Percentiles rank a stretch among this genome's conserved stretches.
phyloP scores from a whole-genome alignment of 441 rosid genomes.

The Theobroma grandiflorum region DNA sequence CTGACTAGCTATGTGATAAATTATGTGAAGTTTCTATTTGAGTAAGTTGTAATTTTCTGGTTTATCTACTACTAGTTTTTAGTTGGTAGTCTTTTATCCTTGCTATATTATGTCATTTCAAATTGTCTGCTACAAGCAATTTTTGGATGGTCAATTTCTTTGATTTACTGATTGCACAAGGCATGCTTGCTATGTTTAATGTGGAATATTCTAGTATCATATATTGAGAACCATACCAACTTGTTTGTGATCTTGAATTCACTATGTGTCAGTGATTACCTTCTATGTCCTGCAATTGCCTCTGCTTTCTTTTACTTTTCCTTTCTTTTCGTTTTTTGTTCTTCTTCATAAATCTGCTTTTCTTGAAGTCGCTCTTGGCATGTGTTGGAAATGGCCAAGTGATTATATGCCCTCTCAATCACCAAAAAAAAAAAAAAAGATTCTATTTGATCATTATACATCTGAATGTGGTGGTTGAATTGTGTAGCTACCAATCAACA shows the following conservation, averaged over 20 bases:
- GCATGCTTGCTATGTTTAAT: not conserved
- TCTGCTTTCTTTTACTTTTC: not conserved
- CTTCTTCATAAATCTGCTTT: too few relatives aligned
- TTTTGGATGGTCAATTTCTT: not conserved
- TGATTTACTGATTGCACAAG: not conserved
- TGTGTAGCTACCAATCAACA: constrained; percentile 79
- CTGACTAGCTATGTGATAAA: constrained; percentile 97
- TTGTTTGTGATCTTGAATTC: not conserved
- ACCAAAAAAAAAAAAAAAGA: not conserved
- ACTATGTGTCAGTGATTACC: not conserved
- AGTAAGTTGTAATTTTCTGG: constrained; percentile 56
- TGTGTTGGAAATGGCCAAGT: not conserved
- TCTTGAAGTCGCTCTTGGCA: not conserved
- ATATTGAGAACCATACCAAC: not conserved
- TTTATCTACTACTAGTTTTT: constrained; percentile 10
- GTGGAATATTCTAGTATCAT: not conserved
- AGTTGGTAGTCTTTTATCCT: not conserved
- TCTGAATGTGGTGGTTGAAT: constrained; percentile 30
- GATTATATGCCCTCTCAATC: not conserved
- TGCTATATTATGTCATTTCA: not conserved
- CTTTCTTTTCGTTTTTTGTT: too few relatives aligned
- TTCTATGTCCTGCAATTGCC: not conserved
- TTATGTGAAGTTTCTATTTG: constrained; percentile 92
- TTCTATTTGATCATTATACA: constrained; percentile 1
- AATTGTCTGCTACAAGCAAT: not conserved